Evolutionary conservation across 768 basidiomycete species (phyloP).

Genomic region (Lactarius tabidus): DNA sequence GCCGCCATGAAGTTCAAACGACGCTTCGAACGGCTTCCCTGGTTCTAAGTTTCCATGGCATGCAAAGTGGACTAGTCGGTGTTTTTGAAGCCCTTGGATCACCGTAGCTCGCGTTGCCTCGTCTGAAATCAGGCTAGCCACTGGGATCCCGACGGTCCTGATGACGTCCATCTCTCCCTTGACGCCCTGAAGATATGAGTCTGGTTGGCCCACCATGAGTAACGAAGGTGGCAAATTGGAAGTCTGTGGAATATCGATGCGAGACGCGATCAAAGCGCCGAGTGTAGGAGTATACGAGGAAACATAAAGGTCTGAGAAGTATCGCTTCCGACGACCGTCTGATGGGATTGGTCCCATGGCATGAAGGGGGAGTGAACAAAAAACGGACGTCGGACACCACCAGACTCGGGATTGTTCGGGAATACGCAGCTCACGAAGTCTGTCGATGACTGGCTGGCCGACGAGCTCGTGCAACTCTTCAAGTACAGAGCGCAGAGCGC

Average conservation of each 20-base stretch:
- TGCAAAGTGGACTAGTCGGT: constrained; percentile 8
- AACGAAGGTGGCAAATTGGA: neutral
- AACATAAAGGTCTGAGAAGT: constrained; percentile 15
- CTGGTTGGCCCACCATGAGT: constrained; percentile 10
- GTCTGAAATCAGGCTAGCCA: neutral
- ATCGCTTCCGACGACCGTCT: neutral
- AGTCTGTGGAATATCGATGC: neutral
- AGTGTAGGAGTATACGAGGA: constrained; percentile 23
- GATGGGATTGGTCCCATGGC: constrained; percentile 13
- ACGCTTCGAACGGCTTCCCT: constrained; percentile 5
- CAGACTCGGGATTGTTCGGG: constrained; percentile 7
- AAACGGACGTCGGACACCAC: constrained; percentile 20
- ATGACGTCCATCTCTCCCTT: neutral
- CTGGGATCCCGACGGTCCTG: neutral
- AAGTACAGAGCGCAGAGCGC: constrained; percentile 1
- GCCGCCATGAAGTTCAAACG: constrained; percentile 5
- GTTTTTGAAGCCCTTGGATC: neutral
- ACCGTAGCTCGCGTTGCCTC: neutral
- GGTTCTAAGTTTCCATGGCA: constrained; percentile 13
- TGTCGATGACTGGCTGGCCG: constrained; percentile 3
- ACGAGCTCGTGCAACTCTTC: constrained; percentile 10
- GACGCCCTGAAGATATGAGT: neutral
- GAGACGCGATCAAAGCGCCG: constrained; percentile 12
- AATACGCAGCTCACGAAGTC: constrained; percentile 3
- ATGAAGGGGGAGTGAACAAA: constrained; percentile 21